Conservation (phyloP, 108 stramenopile species). For the Phaeodactylum tricornutum region DNA sequence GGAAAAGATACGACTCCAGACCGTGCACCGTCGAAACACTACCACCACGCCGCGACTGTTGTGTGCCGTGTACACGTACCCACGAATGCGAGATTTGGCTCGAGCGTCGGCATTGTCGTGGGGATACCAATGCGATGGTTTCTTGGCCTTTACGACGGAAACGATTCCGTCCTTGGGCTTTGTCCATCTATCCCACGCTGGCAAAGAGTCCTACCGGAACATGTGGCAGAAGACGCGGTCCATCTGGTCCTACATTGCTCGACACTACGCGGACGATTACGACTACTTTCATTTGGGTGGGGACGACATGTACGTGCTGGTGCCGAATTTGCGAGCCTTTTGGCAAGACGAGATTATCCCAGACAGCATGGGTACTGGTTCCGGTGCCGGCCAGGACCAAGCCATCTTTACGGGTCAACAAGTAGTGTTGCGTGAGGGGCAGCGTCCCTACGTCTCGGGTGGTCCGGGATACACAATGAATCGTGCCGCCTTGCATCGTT, state of each 20-base stretch:
- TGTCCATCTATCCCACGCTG: conserved; percentile 54
- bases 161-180: conserved; percentile 37
- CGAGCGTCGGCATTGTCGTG: conserved; percentile 12
- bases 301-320: conserved; percentile 54
- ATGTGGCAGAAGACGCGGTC: conserved; percentile 87
- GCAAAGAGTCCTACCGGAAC: conserved; percentile 58
- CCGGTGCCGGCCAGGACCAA: too few relatives aligned
- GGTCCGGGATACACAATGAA: conserved; percentile 37
- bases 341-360: conserved; percentile 7
- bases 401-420: background rate
- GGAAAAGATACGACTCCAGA: conserved; percentile 16
- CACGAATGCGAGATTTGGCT: conserved; percentile 13
- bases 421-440: background rate
- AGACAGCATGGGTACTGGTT: too few relatives aligned
- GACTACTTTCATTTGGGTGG: conserved; percentile 73
- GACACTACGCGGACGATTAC: conserved; percentile 56
- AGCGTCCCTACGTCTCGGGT: conserved; percentile 7
- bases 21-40: background rate
- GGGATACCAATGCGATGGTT: conserved; percentile 75
- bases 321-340: conserved; percentile 23
- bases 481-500: conserved; percentile 16
- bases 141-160: conserved; percentile 51
- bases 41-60: background rate
- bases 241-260: conserved; percentile 64
- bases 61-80: conserved; percentile 18